Base-by-base conservation (phyloP, 495 filamentous ascomycete genomes). In the Talaromyces ruber region DNA sequence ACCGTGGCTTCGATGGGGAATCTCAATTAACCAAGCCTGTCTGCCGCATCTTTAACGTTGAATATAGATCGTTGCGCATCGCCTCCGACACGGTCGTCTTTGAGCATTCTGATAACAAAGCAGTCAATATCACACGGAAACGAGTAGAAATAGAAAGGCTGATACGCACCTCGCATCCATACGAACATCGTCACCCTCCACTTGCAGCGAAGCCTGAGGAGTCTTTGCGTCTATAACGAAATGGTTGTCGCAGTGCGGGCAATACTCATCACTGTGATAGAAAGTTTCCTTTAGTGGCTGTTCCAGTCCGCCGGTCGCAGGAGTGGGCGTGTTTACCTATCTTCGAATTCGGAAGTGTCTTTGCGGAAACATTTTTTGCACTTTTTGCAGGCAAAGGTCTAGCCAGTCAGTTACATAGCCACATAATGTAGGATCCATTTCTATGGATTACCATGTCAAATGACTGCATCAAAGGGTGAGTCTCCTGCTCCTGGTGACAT, bases 171-270 rank as follows among this genome's bases (percentile, higher is more conserved):
- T 81, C 57, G 83, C 82, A 74, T 98, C 90, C 65, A 88, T 80
- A 26, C 94, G 81, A 3, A 84, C 88, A 76, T 98, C 94, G 50
- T 93, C 93, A 43, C 94, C 89, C 72, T 98, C 94, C 28, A 98
- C 82, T 59, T 90, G 81, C 58, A 98, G 73, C 34, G 86, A 79
- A 8, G 92, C 81, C 74, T 92, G 89, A 9, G 94, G 90, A 22
- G 87, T 89, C 61, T 88, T 70, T 25, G 94, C 94, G 18, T 97
- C 93, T 62, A 98, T 75, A 24, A 98, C 88, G 70, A 92, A 98
- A 74, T 98, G 94, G 74, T 98, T 98, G 73, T 98, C 94, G 80
- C 94, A 98, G 77, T 97, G 89, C n/a, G 94, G 95, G 77, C 94
- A 98, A 79, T 96, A 98, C 74, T 98, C 95, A 79, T 98, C 95